Evolutionary conservation across 495 filamentous ascomycete species (phyloP), one percentile per base, ranked within the genome.

Genomic region (Hypoxylon crocopeplum): DNA sequence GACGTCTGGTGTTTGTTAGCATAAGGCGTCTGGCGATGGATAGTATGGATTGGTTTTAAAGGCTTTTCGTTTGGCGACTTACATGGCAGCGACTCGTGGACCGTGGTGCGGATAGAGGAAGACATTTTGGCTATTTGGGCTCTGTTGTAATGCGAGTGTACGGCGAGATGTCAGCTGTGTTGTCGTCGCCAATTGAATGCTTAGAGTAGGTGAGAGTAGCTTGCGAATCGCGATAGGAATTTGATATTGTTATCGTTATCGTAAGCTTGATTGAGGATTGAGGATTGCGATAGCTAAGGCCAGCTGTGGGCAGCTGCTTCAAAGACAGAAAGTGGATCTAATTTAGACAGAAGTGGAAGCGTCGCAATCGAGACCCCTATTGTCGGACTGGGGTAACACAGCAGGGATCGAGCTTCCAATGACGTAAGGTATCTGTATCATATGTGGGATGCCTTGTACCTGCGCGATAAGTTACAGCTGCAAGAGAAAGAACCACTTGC

Each of bases 71-170:
- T 25, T 21, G 50, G 22, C 38, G 34, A 44, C 73, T 24, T 85
- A 92, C 90, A 96, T 16, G 90, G 91, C 12, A 96, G 85, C 11
- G 90, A 95, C 68, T 95, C 91, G 75, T 93, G 88, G 34, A 83
- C 80, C 59, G 84, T 83, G 42, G 82, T 84, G 53, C 51, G 60
- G 27, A 89, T 87, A n/a, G n/a, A n/a, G 47, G 90, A 79, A 50
- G 89, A 81, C 87, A 91, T 89, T 22, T 54, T 74, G n/a, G n/a
- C n/a, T n/a, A n/a, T n/a, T n/a, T n/a, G n/a, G n/a, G n/a, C n/a
- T n/a, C n/a, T n/a, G n/a, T n/a, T n/a, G n/a, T n/a, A n/a, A n/a
- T n/a, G n/a, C n/a, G n/a, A n/a, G n/a, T n/a, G n/a, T n/a, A n/a
- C n/a, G n/a, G n/a, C n/a, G n/a, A n/a, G n/a, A n/a, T 29, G 25